Evolutionary conservation across 371 early-diverging fungal species (phyloP), one percentile per base, ranked within the genome.

Genomic region (Nematocida displodere): DNA sequence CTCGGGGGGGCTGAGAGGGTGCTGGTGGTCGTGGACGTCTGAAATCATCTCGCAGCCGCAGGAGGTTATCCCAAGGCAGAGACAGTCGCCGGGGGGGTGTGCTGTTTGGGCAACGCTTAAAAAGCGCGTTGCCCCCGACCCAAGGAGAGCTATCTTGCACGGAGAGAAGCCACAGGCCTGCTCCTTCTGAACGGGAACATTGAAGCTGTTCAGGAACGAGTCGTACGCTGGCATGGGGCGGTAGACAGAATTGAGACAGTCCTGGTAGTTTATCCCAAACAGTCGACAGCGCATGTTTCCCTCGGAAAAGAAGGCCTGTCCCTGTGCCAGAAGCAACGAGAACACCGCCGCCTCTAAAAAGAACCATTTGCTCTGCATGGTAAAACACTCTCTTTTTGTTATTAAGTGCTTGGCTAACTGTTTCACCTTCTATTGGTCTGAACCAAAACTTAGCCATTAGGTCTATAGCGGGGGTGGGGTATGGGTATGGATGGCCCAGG

Each of bases 231-330:
- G n/a, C 22, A 31, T 29, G 2, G 78, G 78, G 20, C 78, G 33
- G 46, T 78, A 80, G 1, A 78, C 55, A 15, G 80, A 80, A 24
- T 63, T 58, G 3, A 63, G 17, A 55, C 80, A 79, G 48, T 79
- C 77, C 11, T 61, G 49, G 39, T 52, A 40, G 29, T 33, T 31
- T 59, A 79, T 79, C 22, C 71, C 71, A 55, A 47, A 79, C 33
- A 39, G 49, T 28, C 36, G 34, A 61, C 80, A 79, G 34, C 76
- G 54, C 0, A 47, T 4, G n/a, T 29, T 24, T 34, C 17, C 33
- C 17, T 64, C 49, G 36, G n/a, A 33, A 50, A 37, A 49, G 34
- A 48, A 48, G 29, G 64, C 52, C 11, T 48, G 40, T 11, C 20
- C 49, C 11, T 15, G 17, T 13, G 50, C 31, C 3, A 64, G 24